These are phyloP conservation scores for Phanerochaete sordida DNA, from an alignment of 768 basidiomycete genomes.

Conservation along the genomic window DNA sequence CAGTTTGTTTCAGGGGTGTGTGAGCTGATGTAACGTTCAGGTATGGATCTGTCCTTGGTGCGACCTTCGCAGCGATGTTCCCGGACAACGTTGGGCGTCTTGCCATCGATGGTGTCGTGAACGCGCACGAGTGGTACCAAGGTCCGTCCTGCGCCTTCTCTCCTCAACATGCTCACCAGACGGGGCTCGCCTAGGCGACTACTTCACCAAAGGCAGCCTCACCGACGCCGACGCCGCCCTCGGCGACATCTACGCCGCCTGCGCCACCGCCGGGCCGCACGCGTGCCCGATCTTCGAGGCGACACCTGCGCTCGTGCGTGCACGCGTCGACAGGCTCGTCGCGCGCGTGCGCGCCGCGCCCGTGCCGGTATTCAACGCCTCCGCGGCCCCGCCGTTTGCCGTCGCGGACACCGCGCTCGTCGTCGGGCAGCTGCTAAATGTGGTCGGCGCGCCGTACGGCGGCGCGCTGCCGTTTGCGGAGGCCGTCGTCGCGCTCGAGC, in stretches of 20 bases:
- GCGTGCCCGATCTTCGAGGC: conserved; percentile 22
- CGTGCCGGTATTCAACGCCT: neutral
- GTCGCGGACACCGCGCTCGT: neutral
- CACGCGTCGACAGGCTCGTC: conserved; percentile 10
- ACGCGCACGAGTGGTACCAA: conserved; percentile 17
- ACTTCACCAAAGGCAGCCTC: neutral
- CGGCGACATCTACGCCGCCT: conserved; percentile 16
- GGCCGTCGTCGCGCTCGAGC: neutral
- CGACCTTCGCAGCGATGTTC: conserved; percentile 8
- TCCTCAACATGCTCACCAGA: neutral
- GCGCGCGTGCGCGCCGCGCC: neutral
- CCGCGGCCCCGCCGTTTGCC: neutral
- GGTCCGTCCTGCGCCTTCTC: neutral
- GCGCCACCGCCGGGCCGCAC: conserved; percentile 18
- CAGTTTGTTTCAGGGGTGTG: too few species aligned
- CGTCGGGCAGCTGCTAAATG: neutral
- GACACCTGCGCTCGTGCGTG: conserved; percentile 13
- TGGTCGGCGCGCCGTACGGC: neutral
- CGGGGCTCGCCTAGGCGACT: neutral
- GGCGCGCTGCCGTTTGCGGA: neutral
- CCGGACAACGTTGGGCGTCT: conserved; percentile 23
- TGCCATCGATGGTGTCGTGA: conserved; percentile 26
- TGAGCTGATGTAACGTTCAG: too few species aligned
- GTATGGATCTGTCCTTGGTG: conserved; percentile 1
- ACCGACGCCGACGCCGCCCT: conserved; percentile 18